Percentiles rank a stretch among this genome's conserved stretches.
Evolutionary conservation across 805 yeast species (phyloP).

Genomic region (Maudiozyma bulderi): DNA sequence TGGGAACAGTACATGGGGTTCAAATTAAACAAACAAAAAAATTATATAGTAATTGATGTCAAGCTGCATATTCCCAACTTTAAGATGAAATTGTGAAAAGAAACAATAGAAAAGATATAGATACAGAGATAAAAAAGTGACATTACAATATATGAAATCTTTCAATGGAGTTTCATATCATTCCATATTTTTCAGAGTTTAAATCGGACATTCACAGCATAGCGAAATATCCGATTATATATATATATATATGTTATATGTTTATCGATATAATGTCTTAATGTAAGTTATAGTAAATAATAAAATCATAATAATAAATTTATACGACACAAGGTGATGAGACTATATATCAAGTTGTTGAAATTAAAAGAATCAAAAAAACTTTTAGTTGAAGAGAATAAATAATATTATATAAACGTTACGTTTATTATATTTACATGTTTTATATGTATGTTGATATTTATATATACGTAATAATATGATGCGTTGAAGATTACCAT

Average conservation of each 20-base stretch:
- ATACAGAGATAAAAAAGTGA: no score
- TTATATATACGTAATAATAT: neutral
- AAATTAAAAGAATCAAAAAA: neutral
- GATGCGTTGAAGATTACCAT: neutral
- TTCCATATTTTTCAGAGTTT: no score
- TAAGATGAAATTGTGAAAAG: no score
- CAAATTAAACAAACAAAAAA: slow-evolving; percentile 6
- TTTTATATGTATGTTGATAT: neutral
- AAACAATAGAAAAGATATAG: no score
- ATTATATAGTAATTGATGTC: no score
- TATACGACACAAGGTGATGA: neutral
- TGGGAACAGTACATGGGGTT: slow-evolving; percentile 28
- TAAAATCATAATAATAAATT: neutral
- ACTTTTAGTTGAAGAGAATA: no score
- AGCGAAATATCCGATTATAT: no score
- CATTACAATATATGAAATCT: neutral
- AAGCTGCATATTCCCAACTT: no score
- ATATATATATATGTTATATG: neutral
- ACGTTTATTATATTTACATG: no score
- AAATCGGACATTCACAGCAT: no score
- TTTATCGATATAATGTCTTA: neutral
- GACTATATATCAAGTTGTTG: no score
- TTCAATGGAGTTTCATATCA: neutral
- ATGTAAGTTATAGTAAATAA: neutral
- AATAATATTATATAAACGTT: no score